Conservation (phyloP, 345 rosid genomes). For the Dimocarpus longan region DNA sequence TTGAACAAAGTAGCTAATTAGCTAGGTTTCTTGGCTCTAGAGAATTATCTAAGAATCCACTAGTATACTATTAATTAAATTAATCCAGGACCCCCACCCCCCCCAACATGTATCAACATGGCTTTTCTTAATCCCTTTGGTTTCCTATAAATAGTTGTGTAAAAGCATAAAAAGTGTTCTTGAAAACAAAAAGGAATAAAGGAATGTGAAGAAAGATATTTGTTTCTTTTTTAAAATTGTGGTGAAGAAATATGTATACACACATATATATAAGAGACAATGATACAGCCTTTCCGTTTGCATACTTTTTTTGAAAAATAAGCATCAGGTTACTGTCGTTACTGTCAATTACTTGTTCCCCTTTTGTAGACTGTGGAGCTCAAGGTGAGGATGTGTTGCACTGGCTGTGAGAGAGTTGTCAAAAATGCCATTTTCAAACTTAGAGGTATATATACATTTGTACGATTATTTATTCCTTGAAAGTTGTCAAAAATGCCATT, state of each 20-base stretch:
- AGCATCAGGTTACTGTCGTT: background rate
- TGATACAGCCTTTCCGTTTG: background rate
- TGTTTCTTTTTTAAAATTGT: no score
- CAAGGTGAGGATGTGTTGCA: constrained; percentile 95
- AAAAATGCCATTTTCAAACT: constrained; percentile 83
- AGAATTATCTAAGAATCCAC: constrained; percentile 19
- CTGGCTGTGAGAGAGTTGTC: constrained; percentile 89
- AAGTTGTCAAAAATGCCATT: constrained; percentile 83
- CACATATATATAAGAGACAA: no score
- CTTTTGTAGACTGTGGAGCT: constrained; percentile 81
- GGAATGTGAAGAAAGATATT: background rate
- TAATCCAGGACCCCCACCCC: background rate
- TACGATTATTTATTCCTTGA: background rate
- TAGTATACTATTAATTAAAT: background rate
- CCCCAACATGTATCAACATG: background rate
- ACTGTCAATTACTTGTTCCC: background rate
- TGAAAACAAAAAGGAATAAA: constrained; percentile 23
- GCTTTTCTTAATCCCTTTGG: constrained; percentile 26
- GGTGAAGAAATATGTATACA: no score
- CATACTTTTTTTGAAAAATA: background rate
- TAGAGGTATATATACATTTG: constrained; percentile 49
- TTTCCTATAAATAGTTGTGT: constrained; percentile 22
- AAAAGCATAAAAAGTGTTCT: constrained; percentile 19
- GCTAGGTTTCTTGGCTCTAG: background rate
- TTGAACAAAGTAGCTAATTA: background rate